Conservation (phyloP, 768 basidiomycete genomes). For the Boletus subcaerulescens region DNA sequence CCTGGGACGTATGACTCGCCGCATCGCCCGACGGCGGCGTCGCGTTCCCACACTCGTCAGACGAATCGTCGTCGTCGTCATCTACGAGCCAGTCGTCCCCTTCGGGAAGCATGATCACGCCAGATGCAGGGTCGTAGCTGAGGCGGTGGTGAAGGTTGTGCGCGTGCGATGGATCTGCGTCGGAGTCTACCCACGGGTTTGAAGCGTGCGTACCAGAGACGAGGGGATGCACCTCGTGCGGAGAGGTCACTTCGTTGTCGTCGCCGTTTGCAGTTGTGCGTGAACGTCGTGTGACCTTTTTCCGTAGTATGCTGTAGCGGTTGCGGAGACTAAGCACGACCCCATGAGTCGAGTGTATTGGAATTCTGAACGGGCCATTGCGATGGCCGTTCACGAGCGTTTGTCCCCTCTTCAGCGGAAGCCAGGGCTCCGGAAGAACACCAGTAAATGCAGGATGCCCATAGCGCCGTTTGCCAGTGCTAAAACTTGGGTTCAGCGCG, state of each 20-base stretch:
- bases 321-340: conserved; percentile 83
- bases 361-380: conserved; percentile 34
- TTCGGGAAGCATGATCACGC: conserved; percentile 86
- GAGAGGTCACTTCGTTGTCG: neutral
- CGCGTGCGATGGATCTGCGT: conserved; percentile 15
- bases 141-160: conserved; percentile 40
- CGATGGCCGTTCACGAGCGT: conserved; percentile 56
- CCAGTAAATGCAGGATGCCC: conserved; percentile 96
- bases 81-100: conserved; percentile 64
- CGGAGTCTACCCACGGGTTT: conserved; percentile 65
- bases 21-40: conserved; percentile 26
- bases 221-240: conserved; percentile 20
- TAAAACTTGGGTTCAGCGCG: conserved; percentile 28
- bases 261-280: conserved; percentile 8
- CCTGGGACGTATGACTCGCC: conserved; percentile 18
- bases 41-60: conserved; percentile 41
- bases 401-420: conserved; percentile 84
- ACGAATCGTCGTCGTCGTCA: conserved; percentile 35
- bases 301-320: conserved; percentile 54
- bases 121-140: conserved; percentile 83
- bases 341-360: conserved; percentile 51
- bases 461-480: conserved; percentile 92
- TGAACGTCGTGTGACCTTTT: conserved; percentile 23
- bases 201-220: conserved; percentile 26
- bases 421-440: conserved; percentile 89